Evolutionary conservation across 768 basidiomycete species (phyloP), one percentile per base, ranked within the genome.

Genomic region (Suillus bovinus): DNA sequence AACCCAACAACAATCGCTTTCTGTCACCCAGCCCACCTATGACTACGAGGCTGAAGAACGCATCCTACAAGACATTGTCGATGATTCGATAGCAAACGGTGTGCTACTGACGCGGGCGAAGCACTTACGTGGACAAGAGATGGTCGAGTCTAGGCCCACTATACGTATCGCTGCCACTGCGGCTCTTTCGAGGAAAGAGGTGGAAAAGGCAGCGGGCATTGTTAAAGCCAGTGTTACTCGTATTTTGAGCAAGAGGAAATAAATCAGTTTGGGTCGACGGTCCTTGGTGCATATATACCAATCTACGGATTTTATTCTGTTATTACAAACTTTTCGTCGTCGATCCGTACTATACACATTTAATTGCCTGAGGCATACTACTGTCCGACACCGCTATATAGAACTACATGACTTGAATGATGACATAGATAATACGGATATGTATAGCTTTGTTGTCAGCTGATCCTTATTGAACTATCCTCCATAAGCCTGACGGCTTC

Each of bases 1-100:
- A 53, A 67, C 71, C 31, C 67, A 68, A 27, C 62, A 76, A 27
- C 65, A 71, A 38, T 41, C 67, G 29, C 69, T 64, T 9, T 57
- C 64, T 7, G 61, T n/a, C 11, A 58, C 70, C n/a, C 73, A 71
- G 63, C 65, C 70, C 58, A 58, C 67, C 24, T 70, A 82, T 70
- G 84, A 91, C 66, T 77, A 84, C 50, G 84, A 82, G 24, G 72
- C 73, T 16, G 96, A 99, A 73, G 96, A 99, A 70, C 78, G 80
- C 44, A 61, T 94, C 29, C 72, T 99, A 67, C 96, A 99, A 76
- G 94, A 96, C 58, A 86, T 99, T 14, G 94, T 98, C 16, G 96
- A 98, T 63, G 93, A 97, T 70, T 82, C 84, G 0, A 78, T 94
- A 46, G 78, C 79, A 7, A 91, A 92, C 66, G 94, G 93, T 11